Base-by-base conservation (phyloP, 129 eudicot species). In the Gnaphalium uliginosum region DNA sequence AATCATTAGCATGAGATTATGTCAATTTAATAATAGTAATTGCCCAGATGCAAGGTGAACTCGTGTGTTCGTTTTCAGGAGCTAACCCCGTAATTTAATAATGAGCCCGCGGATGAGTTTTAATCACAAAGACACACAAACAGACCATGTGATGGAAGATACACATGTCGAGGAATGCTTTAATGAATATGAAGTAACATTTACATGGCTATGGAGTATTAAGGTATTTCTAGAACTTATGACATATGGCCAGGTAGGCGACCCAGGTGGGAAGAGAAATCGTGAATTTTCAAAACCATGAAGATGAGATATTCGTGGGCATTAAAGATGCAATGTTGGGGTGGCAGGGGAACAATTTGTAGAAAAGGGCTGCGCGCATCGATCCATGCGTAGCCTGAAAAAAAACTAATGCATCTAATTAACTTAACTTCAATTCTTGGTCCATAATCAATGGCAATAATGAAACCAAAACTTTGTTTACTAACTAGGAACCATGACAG, bases 301-400 rank as follows among this genome's bases (percentile, higher is more conserved):
- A 76, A 77, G 43, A 68, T 68, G 81, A 77, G 81, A 77, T 56
- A 37, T 77, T 77, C 69, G 75, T 77, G 81, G 81, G 69, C 81
- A 35, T 24, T 56, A 69, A 77, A 77, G 50, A 67, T 77, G 81
- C 81, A 26, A 33, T 35, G 74, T 56, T 18, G 56, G 75, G 79
- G 79, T 64, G 66, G 65, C 72, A 64, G 32, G 79, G 81, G 81
- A 77, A 77, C 74, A 77, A 68, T 67, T 68, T 5, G 9, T 68
- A 56, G 59, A 77, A 68, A 51, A 68, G 30, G 59, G 68, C 66
- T 53, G 66, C 59, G 53, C n/a, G 24, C 41, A 41, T n/a, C n/a
- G n/a, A n/a, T 18, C 25, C 22, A 59, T 35, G 4, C 33, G 41
- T 37, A 75, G 33, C 66, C 71, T 64, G 72, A 46, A 13, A 46